A percentile compares a stretch with the other conserved stretches of the same genome.
Conservation (phyloP, 2,329 filamentous ascomycete species). For the Biscogniauxia mediterranea region DNA sequence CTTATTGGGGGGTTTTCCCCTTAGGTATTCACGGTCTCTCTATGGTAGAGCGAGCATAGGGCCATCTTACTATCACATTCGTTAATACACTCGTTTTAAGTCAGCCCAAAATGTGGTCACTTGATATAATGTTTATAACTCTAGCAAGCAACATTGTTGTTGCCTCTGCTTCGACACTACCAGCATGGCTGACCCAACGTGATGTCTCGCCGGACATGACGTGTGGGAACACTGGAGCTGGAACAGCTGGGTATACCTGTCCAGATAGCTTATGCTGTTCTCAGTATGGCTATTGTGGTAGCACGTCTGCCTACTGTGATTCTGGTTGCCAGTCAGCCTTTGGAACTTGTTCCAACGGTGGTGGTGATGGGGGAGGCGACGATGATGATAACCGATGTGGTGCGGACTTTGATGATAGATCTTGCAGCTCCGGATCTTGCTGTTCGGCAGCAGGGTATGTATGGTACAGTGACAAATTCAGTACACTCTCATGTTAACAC, state of each 20-base stretch:
- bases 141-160: constrained; percentile 17
- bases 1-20: not conserved
- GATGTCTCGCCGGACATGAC: constrained; percentile 23
- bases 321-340: constrained; percentile 16
- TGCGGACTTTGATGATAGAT: constrained; percentile 32
- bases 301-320: constrained; percentile 14
- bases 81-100: constrained; percentile 6
- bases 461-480: not conserved
- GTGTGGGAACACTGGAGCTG: constrained; percentile 24
- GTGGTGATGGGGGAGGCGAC: constrained; percentile 15
- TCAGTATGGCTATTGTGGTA: constrained; percentile 20
- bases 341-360: constrained; percentile 7
- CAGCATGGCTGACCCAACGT: constrained; percentile 13
- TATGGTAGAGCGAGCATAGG: constrained; percentile 13
- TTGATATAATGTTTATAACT: constrained; percentile 5
- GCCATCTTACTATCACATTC: constrained; percentile 9
- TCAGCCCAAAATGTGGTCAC: constrained; percentile 10
- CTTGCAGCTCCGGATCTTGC: constrained; percentile 37
- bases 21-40: not conserved
- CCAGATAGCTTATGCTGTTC: constrained; percentile 25
- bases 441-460: constrained; percentile 43
- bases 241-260: constrained; percentile 24
- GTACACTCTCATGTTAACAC: constrained; percentile 2
- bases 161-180: constrained; percentile 21
- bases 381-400: constrained; percentile 45